Conservation (phyloP, 176 grass and related monocot species). For the Lolium multiflorum region DNA sequence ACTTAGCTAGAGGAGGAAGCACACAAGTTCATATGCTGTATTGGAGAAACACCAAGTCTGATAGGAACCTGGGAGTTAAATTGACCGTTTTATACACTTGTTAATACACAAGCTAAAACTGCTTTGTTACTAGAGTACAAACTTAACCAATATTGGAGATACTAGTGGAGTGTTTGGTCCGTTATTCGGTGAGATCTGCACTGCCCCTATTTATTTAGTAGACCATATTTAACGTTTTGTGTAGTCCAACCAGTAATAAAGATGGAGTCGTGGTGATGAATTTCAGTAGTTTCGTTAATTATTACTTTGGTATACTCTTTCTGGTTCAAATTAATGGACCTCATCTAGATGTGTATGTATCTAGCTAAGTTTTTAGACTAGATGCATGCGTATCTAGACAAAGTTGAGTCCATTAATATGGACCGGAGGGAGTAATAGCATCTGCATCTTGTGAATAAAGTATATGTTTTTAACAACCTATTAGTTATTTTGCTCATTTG, state of each 20-base stretch:
- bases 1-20: constrained; percentile 13
- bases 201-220: neutral
- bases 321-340: no score
- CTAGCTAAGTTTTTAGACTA: no score
- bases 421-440: neutral
- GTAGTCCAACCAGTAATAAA: neutral
- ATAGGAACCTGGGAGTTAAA: neutral
- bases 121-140: neutral
- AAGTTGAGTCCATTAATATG: no score
- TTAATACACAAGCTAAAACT: constrained; percentile 1
- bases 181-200: neutral
- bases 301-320: neutral
- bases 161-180: neutral
- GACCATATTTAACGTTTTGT: neutral
- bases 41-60: constrained; percentile 10
- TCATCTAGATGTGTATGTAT: no score
- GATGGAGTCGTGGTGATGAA: neutral
- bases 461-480: neutral
- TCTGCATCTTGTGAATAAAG: constrained; percentile 14
- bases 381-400: no score
- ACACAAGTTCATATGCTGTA: neutral
- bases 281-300: neutral
- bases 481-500: constrained; percentile 24
- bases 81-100: constrained; percentile 2
- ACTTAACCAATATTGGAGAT: neutral